phyloP scores from a whole-genome alignment of 768 basidiomycete genomes.

The Termitomyces sp. region DNA sequence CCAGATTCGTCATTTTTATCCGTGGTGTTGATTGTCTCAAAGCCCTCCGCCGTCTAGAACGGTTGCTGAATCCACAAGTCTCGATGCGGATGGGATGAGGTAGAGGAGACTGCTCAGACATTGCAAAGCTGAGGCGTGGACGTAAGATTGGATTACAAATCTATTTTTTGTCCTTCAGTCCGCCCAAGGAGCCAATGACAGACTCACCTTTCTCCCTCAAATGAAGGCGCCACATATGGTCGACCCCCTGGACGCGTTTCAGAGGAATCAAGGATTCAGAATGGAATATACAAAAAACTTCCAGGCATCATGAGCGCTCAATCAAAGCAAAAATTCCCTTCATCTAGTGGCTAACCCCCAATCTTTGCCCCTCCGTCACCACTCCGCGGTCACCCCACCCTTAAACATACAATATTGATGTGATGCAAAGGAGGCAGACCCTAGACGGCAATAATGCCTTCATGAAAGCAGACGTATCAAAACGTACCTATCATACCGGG shows the following conservation, averaged over 20 bases:
- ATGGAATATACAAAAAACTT: conserved; percentile 15
- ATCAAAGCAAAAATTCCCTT: background rate
- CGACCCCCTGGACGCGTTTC: conserved; percentile 12
- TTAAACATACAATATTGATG: background rate
- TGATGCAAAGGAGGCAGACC: background rate
- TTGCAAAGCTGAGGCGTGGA: background rate
- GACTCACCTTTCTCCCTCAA: conserved; percentile 13
- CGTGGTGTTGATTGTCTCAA: background rate
- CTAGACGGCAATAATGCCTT: background rate
- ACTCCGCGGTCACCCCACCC: background rate
- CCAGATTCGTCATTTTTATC: background rate
- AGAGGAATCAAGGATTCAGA: conserved; percentile 13
- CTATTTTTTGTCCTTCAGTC: conserved; percentile 5
- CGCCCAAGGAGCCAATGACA: background rate
- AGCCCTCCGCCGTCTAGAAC: too few relatives aligned
- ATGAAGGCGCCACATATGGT: conserved; percentile 8
- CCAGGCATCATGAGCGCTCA: conserved; percentile 1
- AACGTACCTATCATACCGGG: conserved; percentile 9
- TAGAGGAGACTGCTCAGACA: background rate
- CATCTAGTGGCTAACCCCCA: background rate
- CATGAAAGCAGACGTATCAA: conserved; percentile 2
- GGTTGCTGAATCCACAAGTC: background rate
- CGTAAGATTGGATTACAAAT: background rate
- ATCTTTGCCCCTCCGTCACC: background rate
- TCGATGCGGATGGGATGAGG: background rate